A percentile compares a stretch with the other conserved stretches of the same genome.
Evolutionary conservation across 2,329 filamentous ascomycete genomes (phyloP).

Genomic region (Hymenotorrendiella dingleyae): DNA sequence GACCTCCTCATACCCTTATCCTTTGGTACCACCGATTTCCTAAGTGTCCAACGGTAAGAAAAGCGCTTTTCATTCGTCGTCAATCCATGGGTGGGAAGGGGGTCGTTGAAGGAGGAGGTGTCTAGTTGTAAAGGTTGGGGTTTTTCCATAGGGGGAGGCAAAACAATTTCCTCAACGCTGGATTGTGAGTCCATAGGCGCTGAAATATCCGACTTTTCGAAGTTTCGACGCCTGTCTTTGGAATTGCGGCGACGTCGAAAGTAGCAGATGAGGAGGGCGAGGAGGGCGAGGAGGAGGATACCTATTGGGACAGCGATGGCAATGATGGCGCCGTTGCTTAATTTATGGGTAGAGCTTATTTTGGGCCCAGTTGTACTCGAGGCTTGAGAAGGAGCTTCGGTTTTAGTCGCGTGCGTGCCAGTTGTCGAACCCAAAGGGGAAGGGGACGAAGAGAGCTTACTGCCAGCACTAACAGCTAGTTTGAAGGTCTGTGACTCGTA

Average conservation of each 20-base stretch:
- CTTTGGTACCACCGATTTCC: background rate
- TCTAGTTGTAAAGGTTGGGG: conserved; percentile 20
- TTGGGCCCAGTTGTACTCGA: background rate
- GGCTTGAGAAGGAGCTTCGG: conserved; percentile 1
- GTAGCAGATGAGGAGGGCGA: conserved; percentile 20
- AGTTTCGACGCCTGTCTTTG: conserved; percentile 5
- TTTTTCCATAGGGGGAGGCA: conserved; percentile 10
- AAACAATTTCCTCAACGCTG: conserved; percentile 12
- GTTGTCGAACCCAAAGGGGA: no score
- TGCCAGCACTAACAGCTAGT: conserved; percentile 11
- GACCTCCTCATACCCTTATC: conserved; percentile 10
- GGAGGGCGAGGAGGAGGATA: conserved; percentile 13
- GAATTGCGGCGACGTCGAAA: conserved; percentile 10
- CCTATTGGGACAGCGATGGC: conserved; percentile 22
- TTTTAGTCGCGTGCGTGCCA: conserved; percentile 7
- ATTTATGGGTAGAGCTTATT: background rate
- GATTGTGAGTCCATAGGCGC: conserved; percentile 16
- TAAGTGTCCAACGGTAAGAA: background rate
- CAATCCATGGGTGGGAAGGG: conserved; percentile 5
- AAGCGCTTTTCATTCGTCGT: conserved; percentile 9
- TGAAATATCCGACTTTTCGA: conserved; percentile 22
- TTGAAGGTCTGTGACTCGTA: conserved; percentile 19
- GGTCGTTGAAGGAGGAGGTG: conserved; percentile 18
- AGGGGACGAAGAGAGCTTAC: conserved; percentile 1
- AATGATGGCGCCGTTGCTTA: conserved; percentile 17